Conservation (phyloP, 345 rosid species). For the Lumnitzera racemosa region DNA sequence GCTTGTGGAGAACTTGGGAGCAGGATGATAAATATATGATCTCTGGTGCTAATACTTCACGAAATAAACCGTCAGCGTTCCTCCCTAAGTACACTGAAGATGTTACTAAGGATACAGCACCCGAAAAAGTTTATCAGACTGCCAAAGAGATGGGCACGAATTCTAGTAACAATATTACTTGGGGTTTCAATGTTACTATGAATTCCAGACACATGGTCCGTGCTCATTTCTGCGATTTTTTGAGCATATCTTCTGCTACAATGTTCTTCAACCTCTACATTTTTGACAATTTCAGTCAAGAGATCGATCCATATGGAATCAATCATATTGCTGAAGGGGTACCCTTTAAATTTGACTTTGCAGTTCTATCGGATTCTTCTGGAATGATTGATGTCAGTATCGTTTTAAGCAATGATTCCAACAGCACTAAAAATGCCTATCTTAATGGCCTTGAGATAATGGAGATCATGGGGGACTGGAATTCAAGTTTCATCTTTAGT, state of each 20-base stretch:
- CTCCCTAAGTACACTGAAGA: not conserved
- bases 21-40: slow-evolving; percentile 24
- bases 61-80: too few species aligned
- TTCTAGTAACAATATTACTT: slow-evolving; percentile 23
- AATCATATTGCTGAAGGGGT: fast-evolving
- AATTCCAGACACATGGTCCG: slow-evolving; percentile 37
- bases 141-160: slow-evolving; percentile 11
- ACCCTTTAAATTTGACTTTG: slow-evolving; percentile 39
- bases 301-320: slow-evolving; percentile 12
- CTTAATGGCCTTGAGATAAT: slow-evolving; percentile 53
- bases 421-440: slow-evolving; percentile 7
- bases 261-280: slow-evolving; percentile 30
- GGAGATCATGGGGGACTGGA: slow-evolving; percentile 24
- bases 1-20: slow-evolving; percentile 35
- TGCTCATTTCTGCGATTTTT: slow-evolving; percentile 48
- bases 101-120: slow-evolving; percentile 21
- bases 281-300: slow-evolving; percentile 6
- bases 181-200: slow-evolving; percentile 34
- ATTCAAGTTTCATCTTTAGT: not conserved
- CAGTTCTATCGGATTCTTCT: slow-evolving; percentile 32
- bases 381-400: slow-evolving; percentile 29
- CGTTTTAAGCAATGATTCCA: slow-evolving; percentile 3
- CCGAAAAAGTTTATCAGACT: slow-evolving; percentile 33
- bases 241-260: not conserved
- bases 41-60: slow-evolving; percentile 10